phyloP scores from a whole-genome alignment of 768 basidiomycete species.

The Galerina marginata region DNA sequence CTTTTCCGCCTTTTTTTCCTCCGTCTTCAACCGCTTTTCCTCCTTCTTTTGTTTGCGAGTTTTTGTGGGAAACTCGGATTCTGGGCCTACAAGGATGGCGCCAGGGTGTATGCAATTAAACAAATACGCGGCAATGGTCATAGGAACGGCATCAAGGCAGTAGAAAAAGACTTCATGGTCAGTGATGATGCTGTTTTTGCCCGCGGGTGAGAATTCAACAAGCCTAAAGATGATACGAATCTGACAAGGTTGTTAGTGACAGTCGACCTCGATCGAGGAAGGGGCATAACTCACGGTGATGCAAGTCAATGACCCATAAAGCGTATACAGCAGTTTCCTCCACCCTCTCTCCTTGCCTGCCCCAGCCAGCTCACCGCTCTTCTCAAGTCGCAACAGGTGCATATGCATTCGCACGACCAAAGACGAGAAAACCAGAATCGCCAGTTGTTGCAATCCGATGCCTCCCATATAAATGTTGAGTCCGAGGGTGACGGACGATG shows the following conservation, averaged over 20 bases:
- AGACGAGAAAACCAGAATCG: neutral
- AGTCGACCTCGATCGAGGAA: neutral
- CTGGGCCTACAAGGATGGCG: neutral
- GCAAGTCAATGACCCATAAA: constrained; percentile 2
- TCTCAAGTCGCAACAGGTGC: neutral
- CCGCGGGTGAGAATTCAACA: constrained; percentile 8
- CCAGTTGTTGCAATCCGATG: constrained; percentile 6
- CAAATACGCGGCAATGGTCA: constrained; percentile 5
- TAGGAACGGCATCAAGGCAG: constrained; percentile 8
- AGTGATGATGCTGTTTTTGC: constrained; percentile 1
- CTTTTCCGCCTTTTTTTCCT: neutral
- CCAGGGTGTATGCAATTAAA: constrained; percentile 5
- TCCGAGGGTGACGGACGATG: neutral
- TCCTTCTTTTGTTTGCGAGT: neutral
- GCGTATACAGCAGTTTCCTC: constrained; percentile 8
- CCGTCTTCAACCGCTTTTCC: neutral
- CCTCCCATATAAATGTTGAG: constrained; percentile 13
- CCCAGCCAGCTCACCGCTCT: neutral
- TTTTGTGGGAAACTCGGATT: neutral
- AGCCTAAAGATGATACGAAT: constrained; percentile 7
- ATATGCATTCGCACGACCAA: constrained; percentile 4
- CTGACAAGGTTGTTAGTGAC: neutral
- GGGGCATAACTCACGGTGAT: neutral
- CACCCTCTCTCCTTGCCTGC: constrained; percentile 5
- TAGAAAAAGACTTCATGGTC: constrained; percentile 9